Percentiles rank a stretch among this genome's conserved stretches.
phyloP scores from a whole-genome alignment of 1,284 basidiomycete genomes.

The Trametes sp. region DNA sequence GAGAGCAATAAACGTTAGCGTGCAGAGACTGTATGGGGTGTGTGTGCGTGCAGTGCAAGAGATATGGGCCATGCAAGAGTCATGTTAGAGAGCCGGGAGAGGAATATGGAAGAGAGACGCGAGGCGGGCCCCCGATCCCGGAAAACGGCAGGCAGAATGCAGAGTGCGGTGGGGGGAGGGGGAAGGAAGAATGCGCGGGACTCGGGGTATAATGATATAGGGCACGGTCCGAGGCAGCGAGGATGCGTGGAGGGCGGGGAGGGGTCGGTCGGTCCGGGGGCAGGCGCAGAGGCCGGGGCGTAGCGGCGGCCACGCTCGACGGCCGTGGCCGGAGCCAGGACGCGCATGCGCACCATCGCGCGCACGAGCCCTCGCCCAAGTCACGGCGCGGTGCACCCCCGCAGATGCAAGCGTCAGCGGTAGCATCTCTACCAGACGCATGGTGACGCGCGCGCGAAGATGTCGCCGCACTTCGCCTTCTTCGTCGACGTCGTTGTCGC shows the following conservation, averaged over 20 bases:
- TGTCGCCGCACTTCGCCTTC: conserved; percentile 47
- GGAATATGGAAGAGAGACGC: background rate
- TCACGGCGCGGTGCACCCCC: background rate
- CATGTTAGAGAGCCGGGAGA: background rate
- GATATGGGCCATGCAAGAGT: background rate
- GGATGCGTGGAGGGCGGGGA: background rate
- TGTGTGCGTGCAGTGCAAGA: conserved; percentile 3
- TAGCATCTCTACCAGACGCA: conserved; percentile 57
- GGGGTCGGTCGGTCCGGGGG: background rate
- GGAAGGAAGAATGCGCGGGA: background rate
- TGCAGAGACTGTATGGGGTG: conserved; percentile 4
- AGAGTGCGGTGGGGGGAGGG: background rate
- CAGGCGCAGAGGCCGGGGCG: background rate
- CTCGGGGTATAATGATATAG: conserved; percentile 11
- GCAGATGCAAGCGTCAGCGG: too few species aligned
- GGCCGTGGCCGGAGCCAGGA: conserved; percentile 4
- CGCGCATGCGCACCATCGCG: conserved; percentile 2
- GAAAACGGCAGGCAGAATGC: background rate
- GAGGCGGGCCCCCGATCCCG: background rate
- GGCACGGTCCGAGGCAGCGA: background rate
- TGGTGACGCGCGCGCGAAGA: conserved; percentile 57
- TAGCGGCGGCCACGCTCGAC: background rate
- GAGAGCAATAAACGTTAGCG: conserved; percentile 8
- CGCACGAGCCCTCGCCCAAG: conserved; percentile 3
- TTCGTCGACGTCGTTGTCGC: conserved; percentile 14